Evolutionary conservation across 176 grass and related monocot genomes (phyloP), one percentile per base, ranked within the genome.

Genomic region (Musa troglodytarum): DNA sequence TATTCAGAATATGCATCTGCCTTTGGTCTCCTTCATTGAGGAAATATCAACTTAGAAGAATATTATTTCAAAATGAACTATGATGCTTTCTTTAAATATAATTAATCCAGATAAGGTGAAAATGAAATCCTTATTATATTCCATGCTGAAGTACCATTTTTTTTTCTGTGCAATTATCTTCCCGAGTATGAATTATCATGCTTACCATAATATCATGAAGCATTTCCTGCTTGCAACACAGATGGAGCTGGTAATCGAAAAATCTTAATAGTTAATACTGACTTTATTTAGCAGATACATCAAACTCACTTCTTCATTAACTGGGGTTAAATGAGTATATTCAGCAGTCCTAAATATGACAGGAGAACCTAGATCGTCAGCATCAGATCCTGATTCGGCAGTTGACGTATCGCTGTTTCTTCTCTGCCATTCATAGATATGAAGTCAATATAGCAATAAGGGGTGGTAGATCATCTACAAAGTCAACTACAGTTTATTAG

Each of bases 301-400:
- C 25, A 21, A 49, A 87, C 87, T 82, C 79, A 92, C 90, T 82
- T 99, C 96, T 88, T 99, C 91, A 72, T 59, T 82, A 80, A 99
- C 91, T 71, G 88, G 88, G 69, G 91, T 82, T 86, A 99, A 85
- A 82, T 81, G 80, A 84, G 77, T 81, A 85, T 88, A 91, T 76
- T 98, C 88, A 78, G 82, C 76, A 81, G 81, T 85, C 74, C 81
- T 80, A 64, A 59, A 64, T 73, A 8, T 83, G 50, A 73, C 43
- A n/a, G 57, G 57, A 53, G 78, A 80, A 64, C 69, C 78, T 73
- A 73, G 69, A 73, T 95, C 90, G 76, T 99, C 91, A 76, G 72
- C 71, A 81, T 95, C 96, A 65, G 91, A 99, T 73, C 96, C 81
- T 78, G 91, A 95, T 89, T 99, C 96, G 81, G 85, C 81, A 79